These are phyloP conservation scores for Trichophyton schoenleinii DNA, from an alignment of 2,329 filamentous ascomycete genomes.

Conservation along the genomic window DNA sequence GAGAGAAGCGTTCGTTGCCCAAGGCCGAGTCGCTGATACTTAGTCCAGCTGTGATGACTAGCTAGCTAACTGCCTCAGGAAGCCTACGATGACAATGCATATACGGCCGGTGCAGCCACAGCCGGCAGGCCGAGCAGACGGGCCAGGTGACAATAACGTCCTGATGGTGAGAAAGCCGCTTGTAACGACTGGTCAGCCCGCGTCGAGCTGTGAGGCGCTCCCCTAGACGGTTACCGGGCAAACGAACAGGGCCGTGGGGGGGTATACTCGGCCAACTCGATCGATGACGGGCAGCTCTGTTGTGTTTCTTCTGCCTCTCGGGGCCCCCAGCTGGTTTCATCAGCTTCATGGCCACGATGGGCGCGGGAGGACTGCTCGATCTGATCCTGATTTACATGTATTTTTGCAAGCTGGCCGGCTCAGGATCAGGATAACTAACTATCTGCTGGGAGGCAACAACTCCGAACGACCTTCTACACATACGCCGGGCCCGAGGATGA, in stretches of 20 bases:
- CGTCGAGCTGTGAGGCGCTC: background rate
- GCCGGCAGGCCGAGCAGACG: too few species aligned
- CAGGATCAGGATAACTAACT: too few species aligned
- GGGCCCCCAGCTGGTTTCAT: background rate
- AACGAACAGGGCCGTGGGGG: background rate
- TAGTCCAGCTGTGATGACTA: background rate
- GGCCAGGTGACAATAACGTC: too few species aligned
- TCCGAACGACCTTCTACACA: background rate
- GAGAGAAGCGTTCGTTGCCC: background rate
- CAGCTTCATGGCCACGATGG: too few species aligned
- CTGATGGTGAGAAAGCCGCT: too few species aligned
- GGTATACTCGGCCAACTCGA: background rate
- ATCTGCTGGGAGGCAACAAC: background rate
- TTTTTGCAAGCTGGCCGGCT: too few species aligned
- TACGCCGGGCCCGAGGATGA: background rate
- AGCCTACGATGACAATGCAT: background rate
- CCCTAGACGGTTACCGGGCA: background rate
- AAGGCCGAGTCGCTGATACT: background rate
- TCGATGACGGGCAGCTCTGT: background rate
- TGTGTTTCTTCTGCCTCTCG: background rate
- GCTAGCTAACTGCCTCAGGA: too few species aligned
- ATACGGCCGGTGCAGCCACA: background rate
- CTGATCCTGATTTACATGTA: background rate
- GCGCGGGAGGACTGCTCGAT: background rate
- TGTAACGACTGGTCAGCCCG: background rate